phyloP scores from a whole-genome alignment of 306 rosid species.

The Dicorynia guianensis region DNA sequence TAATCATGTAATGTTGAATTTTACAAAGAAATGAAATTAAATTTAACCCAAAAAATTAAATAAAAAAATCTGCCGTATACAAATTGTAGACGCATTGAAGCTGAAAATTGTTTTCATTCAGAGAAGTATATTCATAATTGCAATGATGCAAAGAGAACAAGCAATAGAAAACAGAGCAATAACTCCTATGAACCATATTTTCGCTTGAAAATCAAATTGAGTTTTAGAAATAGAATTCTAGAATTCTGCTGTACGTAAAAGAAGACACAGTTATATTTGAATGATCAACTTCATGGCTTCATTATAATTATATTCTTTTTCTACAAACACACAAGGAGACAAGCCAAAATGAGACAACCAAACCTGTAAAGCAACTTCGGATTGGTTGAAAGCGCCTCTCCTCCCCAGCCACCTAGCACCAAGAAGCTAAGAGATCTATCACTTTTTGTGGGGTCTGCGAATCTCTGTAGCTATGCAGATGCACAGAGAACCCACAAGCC shows the following conservation, averaged over 20 bases:
- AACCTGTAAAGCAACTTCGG: conserved; percentile 60
- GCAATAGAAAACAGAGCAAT: neutral
- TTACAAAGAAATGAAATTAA: no score
- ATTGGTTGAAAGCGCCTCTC: conserved; percentile 63
- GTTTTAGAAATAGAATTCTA: no score
- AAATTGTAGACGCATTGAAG: no score
- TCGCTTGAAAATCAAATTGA: neutral
- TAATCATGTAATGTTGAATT: no score
- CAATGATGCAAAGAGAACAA: neutral
- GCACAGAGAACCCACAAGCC: conserved; percentile 39
- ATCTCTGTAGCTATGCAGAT: conserved; percentile 54
- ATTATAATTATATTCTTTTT: neutral
- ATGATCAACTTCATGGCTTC: neutral
- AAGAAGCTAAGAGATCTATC: conserved; percentile 59
- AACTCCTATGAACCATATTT: neutral
- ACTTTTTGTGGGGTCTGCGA: conserved; percentile 42
- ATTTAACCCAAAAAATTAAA: no score
- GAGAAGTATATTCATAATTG: neutral
- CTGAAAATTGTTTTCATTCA: no score
- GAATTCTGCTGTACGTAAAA: neutral
- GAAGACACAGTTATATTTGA: neutral
- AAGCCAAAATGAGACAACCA: neutral
- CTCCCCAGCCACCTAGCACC: conserved; percentile 70
- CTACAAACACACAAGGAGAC: neutral
- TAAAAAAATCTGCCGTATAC: no score